phyloP scores from a whole-genome alignment of 805 yeast species.

The Pichia californica region DNA sequence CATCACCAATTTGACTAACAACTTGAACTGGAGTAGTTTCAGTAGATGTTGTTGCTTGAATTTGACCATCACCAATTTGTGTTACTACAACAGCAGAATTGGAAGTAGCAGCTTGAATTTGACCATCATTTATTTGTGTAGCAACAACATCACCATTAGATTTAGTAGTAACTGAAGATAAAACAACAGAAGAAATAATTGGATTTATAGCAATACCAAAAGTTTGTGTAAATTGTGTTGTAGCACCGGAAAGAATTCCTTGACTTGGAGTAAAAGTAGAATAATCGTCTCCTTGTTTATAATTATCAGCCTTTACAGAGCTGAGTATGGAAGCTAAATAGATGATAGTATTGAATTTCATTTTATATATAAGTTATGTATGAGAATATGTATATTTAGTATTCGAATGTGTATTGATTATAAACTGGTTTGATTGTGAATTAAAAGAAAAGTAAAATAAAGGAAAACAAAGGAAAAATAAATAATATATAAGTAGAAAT shows the following conservation, averaged over 20 bases:
- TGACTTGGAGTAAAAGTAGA: conserved; percentile 61
- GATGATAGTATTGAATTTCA: conserved; percentile 3
- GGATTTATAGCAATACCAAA: conserved; percentile 69
- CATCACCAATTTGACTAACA: conserved; percentile 36
- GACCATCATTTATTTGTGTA: conserved; percentile 33
- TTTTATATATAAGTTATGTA: background rate
- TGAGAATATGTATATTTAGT: background rate
- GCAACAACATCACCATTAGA: conserved; percentile 16
- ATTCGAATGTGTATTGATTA: background rate
- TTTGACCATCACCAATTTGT: conserved; percentile 22
- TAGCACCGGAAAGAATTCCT: conserved; percentile 42
- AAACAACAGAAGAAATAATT: conserved; percentile 32
- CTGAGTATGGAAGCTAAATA: background rate
- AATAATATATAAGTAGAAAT: too few relatives aligned
- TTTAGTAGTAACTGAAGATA: conserved; percentile 17
- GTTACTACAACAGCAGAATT: conserved; percentile 14
- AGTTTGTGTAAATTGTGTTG: conserved; percentile 46
- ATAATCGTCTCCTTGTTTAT: conserved; percentile 45
- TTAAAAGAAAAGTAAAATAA: too few relatives aligned
- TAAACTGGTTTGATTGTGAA: background rate
- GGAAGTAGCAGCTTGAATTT: conserved; percentile 35
- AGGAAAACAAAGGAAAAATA: too few relatives aligned
- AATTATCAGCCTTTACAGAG: conserved; percentile 3
- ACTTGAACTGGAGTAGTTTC: conserved; percentile 27
- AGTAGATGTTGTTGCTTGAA: conserved; percentile 28